phyloP scores from a whole-genome alignment of 768 basidiomycete genomes.

The Strobilomyces dryophilus region DNA sequence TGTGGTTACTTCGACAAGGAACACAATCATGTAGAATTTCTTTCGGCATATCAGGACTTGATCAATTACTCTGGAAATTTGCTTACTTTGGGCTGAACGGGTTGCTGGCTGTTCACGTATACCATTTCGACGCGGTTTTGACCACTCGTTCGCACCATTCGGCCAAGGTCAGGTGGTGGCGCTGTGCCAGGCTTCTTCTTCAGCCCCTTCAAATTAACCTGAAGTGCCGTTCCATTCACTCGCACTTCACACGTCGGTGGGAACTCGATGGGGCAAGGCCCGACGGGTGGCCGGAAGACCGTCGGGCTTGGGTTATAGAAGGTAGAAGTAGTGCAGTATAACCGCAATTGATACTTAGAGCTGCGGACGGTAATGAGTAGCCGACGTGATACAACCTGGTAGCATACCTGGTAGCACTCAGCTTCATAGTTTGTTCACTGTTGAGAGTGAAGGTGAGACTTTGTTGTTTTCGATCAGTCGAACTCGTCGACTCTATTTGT shows the following conservation, averaged over 20 bases:
- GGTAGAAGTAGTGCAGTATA: slow-evolving; percentile 85
- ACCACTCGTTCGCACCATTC: slow-evolving; percentile 35
- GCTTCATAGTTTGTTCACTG: slow-evolving; percentile 57
- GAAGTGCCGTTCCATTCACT: slow-evolving; percentile 65
- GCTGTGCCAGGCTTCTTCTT: slow-evolving; percentile 96
- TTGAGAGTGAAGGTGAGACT: slow-evolving; percentile 60
- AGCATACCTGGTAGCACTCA: slow-evolving; percentile 53
- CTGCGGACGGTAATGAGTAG: slow-evolving; percentile 34
- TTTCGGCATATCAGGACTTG: slow-evolving; percentile 49
- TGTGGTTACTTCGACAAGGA: slow-evolving; percentile 75
- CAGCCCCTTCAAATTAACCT: slow-evolving; percentile 80
- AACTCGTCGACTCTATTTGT: slow-evolving; percentile 63
- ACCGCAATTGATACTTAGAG: slow-evolving; percentile 70
- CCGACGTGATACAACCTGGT: background rate
- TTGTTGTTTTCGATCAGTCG: slow-evolving; percentile 72
- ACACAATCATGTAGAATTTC: slow-evolving; percentile 85
- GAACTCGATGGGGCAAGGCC: slow-evolving; percentile 81
- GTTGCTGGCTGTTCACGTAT: slow-evolving; percentile 85
- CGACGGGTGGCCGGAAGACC: slow-evolving; percentile 47
- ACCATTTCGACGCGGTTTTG: slow-evolving; percentile 81
- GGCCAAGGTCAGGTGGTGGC: slow-evolving; percentile 74
- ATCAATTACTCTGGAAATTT: background rate
- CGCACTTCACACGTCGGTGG: slow-evolving; percentile 90
- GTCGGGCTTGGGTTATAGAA: slow-evolving; percentile 53
- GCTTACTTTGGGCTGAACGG: slow-evolving; percentile 65